Base-by-base conservation (phyloP, 306 rosid species). In the Ammopiptanthus mongolicus region DNA sequence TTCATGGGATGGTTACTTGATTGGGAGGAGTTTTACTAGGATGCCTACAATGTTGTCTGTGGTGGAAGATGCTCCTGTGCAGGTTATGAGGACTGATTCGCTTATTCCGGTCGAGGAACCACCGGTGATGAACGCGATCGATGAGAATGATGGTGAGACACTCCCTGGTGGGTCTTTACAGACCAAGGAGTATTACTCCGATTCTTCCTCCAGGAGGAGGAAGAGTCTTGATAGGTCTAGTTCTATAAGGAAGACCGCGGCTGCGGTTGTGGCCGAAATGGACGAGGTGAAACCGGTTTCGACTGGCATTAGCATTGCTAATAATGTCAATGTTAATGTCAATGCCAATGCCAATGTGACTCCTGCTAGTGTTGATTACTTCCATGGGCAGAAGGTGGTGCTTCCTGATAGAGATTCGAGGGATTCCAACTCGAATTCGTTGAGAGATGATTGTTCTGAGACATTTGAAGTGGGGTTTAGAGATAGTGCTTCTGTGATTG, bases 1-100 rank as follows among this genome's bases (percentile, higher is more conserved):
- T 3, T 95, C 99, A 1, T 95, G 99, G 99, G 99, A 95, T 55
- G 99, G 99, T 11, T 76, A 95, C 72, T 71, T 95, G 14, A 84
- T 87, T 1, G 94, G 96, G 5, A 85, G 86, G 46, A 81, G 93
- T 0, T 83, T 90, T 53, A 88, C 91, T 0, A 90, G 96, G 71
- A 85, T 95, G 97, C 99, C 99, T 13, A 86, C 97, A 0, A 95
- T 95, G 99, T 72, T 89, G 23, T 93, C 98, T 1, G 98, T 93
- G 8, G 95, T 95, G 36, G 99, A 95, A 75, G 99, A 95, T 66
- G 90, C 90, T 76, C 97, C 98, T n/a, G 90, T 88, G 21, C 67
- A 77, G 0, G 93, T 94, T 50, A 1, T 79, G 10, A 83, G 99
- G 65, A 83, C 87, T 1, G 99, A 95, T 75, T 41, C 91, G 0